Conservation (phyloP, 139 green algal species). For the Microglena sp. region DNA sequence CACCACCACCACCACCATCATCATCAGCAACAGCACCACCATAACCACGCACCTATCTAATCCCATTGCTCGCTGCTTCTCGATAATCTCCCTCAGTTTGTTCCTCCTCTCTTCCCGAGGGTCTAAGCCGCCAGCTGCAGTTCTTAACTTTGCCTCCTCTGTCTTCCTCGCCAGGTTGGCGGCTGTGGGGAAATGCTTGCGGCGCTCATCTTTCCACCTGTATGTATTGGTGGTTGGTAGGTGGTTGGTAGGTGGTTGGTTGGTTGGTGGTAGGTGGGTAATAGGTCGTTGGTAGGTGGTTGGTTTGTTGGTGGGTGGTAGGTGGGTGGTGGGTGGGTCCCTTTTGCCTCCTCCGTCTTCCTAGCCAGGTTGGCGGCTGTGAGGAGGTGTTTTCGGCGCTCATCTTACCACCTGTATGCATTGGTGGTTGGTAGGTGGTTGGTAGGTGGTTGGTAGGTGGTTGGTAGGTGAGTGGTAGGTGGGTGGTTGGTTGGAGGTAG, state of each 20-base stretch:
- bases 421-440: too few species aligned
- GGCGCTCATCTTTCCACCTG: slow-evolving; percentile 39
- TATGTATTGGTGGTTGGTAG: neutral
- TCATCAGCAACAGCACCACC: too few species aligned
- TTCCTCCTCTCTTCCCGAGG: slow-evolving; percentile 7
- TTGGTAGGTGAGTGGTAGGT: too few species aligned
- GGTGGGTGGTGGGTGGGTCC: neutral
- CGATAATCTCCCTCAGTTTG: slow-evolving; percentile 26
- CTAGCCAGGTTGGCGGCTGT: neutral
- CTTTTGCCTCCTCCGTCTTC: neutral
- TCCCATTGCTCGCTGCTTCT: slow-evolving; percentile 30
- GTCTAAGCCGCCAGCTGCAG: slow-evolving; percentile 22
- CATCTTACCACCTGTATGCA: slow-evolving; percentile 43
- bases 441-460: too few species aligned
- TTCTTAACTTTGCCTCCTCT: neutral
- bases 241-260: neutral
- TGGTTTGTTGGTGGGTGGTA: neutral
- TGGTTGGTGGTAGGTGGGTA: neutral
- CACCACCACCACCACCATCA: too few species aligned
- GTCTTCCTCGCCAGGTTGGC: slow-evolving; percentile 18
- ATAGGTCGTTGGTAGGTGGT: neutral
- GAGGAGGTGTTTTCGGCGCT: slow-evolving; percentile 28
- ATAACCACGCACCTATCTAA: slow-evolving; percentile 12
- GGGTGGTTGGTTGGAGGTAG: too few species aligned
- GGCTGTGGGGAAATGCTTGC: slow-evolving; percentile 28